Conservation (phyloP, 2,329 filamentous ascomycete genomes). For the Trichoderma simmonsii region DNA sequence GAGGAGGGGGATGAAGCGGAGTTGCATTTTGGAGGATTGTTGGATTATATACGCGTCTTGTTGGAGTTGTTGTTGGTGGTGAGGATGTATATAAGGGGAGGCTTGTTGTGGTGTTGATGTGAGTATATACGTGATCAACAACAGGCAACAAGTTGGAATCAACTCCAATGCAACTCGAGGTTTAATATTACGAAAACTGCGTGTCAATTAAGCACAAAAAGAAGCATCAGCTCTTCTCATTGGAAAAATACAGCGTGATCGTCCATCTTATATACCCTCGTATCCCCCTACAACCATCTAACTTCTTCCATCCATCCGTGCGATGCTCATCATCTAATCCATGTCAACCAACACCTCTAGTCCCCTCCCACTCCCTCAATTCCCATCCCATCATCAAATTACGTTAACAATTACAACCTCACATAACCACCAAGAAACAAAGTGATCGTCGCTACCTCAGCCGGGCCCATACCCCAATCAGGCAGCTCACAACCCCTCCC, state of each 20-base stretch:
- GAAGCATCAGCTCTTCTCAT: background rate
- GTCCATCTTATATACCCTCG: background rate
- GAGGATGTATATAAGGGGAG: background rate
- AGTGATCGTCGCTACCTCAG: background rate
- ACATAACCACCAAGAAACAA: background rate
- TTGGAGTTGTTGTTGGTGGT: background rate
- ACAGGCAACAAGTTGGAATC: background rate
- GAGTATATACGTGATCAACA: background rate
- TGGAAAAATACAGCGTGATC: background rate
- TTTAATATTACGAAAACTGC: background rate
- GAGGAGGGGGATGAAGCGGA: conserved; percentile 24
- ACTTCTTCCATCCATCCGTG: background rate
- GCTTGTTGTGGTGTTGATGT: conserved; percentile 6
- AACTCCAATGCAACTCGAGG: background rate
- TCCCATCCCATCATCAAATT: background rate
- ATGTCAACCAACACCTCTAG: background rate
- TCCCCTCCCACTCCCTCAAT: background rate
- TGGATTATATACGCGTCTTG: background rate
- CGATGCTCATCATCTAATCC: background rate
- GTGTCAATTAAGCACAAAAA: background rate
- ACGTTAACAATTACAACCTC: background rate
- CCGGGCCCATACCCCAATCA: conserved; percentile 2
- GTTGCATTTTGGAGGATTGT: conserved; percentile 18
- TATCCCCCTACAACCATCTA: background rate
- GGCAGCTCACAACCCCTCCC: background rate